Conservation (phyloP, 257 asterid genomes). For the Ilex aquifolium region DNA sequence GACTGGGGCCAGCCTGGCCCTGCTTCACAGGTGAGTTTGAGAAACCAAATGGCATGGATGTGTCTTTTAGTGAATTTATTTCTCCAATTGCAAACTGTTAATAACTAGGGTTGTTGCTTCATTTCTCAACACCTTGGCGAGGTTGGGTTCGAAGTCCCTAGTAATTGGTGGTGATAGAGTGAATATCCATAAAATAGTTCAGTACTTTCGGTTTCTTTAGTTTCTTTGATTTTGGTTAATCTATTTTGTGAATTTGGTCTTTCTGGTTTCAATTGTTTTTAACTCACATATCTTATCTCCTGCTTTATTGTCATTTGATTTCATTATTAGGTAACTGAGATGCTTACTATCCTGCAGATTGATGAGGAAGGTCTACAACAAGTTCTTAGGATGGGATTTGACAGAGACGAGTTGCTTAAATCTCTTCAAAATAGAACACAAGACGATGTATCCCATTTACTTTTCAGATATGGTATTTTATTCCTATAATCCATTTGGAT, state of each 20-base stretch:
- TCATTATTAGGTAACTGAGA: conserved; percentile 10
- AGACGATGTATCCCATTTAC: conserved; percentile 57
- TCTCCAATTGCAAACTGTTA: too few species aligned
- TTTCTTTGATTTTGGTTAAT: neutral
- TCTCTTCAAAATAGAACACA: conserved; percentile 76
- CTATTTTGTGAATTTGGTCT: neutral
- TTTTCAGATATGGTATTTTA: conserved; percentile 3
- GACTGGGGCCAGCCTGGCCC: too few species aligned
- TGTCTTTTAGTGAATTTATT: too few species aligned
- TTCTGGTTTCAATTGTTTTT: neutral
- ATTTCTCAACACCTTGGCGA: neutral
- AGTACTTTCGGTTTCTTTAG: neutral
- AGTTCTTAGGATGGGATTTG: conserved; percentile 75
- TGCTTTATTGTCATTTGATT: conserved; percentile 3
- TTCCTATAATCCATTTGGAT: conserved; percentile 14
- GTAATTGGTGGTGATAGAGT: neutral
- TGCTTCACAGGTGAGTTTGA: too few species aligned
- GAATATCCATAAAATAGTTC: too few species aligned
- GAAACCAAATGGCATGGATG: too few species aligned
- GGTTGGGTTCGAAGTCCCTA: neutral
- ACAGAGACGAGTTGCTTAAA: conserved; percentile 62
- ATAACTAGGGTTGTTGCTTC: too few species aligned
- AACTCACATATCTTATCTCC: neutral
- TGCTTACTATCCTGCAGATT: conserved; percentile 48
- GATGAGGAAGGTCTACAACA: conserved; percentile 80